Conservation (phyloP, 78 protist species). For the Dictyostelium firmibasis region DNA sequence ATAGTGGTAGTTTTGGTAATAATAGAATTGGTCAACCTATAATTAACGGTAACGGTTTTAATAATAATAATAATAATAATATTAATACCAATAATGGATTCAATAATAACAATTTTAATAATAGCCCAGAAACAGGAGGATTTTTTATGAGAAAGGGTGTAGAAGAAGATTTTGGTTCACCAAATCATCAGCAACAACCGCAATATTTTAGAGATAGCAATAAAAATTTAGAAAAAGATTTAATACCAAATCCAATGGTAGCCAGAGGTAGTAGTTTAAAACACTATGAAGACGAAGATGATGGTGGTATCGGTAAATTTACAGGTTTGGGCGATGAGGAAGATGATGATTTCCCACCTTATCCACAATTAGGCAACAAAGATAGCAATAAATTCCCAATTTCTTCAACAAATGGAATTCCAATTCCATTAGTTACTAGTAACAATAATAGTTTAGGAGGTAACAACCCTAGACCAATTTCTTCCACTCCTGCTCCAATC, state of each 20-base stretch:
- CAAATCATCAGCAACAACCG: background rate
- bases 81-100: background rate
- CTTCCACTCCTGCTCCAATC: background rate
- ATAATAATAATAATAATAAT: background rate
- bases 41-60: slow-evolving; percentile 2
- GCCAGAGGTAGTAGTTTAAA: background rate
- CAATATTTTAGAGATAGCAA: background rate
- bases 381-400: background rate
- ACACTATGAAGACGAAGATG: background rate
- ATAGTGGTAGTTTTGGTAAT: background rate
- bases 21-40: background rate
- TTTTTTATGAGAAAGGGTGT: background rate
- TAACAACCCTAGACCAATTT: background rate
- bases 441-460: background rate
- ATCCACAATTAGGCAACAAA: background rate
- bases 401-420: background rate
- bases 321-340: background rate
- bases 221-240: background rate
- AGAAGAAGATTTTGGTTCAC: background rate
- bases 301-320: background rate
- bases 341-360: background rate
- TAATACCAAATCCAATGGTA: slow-evolving; percentile 16
- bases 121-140: slow-evolving; percentile 6
- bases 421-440: background rate
- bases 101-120: background rate